Evolutionary conservation across 371 early-diverging fungal genomes (phyloP).

Genomic region (Smittium culicis): DNA sequence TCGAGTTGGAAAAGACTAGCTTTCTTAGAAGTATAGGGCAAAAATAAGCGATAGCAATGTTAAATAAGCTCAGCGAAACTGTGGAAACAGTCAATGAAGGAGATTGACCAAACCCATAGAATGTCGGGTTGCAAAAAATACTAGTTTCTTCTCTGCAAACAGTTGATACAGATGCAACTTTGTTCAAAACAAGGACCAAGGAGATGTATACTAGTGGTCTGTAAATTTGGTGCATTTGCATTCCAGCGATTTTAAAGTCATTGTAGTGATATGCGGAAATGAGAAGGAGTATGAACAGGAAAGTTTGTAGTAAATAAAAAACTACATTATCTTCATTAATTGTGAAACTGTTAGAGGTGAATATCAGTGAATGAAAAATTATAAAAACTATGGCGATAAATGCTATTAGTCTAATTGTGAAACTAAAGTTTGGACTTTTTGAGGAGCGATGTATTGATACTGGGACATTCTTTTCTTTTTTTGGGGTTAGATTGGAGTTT

Average conservation of each 20-base stretch:
- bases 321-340: slow-evolving; percentile 70
- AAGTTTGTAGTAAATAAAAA: slow-evolving; percentile 44
- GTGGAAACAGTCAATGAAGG: slow-evolving; percentile 41
- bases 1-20: background rate
- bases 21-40: background rate
- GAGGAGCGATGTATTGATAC: background rate
- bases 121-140: slow-evolving; percentile 23
- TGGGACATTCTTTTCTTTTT: background rate
- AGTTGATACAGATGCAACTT: background rate
- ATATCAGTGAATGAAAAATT: slow-evolving; percentile 41
- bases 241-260: background rate
- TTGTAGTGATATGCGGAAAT: slow-evolving; percentile 4
- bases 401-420: background rate
- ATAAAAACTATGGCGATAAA: slow-evolving; percentile 8
- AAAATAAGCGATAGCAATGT: background rate
- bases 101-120: slow-evolving; percentile 31
- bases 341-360: slow-evolving; percentile 78
- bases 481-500: background rate
- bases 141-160: slow-evolving; percentile 9
- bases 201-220: background rate
- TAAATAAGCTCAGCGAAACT: background rate
- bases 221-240: background rate
- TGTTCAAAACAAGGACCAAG: slow-evolving; percentile 4
- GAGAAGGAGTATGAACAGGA: slow-evolving; percentile 34
- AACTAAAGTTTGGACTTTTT: background rate